A percentile compares a stretch with the other conserved stretches of the same genome.
Conservation (phyloP, 192 early-diverging fungal species). For the Umbelopsis vinacea region DNA sequence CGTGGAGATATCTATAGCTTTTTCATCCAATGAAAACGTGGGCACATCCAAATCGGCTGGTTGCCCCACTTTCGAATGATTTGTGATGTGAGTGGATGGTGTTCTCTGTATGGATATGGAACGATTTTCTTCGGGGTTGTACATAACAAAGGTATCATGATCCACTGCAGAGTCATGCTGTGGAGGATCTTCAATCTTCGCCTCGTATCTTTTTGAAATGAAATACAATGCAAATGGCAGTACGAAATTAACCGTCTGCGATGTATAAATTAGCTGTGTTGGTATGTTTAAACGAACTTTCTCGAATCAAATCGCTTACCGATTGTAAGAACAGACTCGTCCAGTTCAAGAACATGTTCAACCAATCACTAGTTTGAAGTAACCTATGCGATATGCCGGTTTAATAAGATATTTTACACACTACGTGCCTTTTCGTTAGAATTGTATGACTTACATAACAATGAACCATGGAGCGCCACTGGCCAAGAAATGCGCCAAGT, state of each 20-base stretch:
- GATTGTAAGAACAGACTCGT: conserved; percentile 67
- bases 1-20: not conserved
- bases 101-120: conserved; percentile 25
- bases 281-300: not conserved
- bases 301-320: conserved; percentile 12
- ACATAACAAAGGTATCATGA: conserved; percentile 31
- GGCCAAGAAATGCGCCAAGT: conserved; percentile 59
- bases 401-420: not conserved
- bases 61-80: conserved; percentile 28
- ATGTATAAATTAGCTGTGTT: not conserved
- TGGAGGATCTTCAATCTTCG: conserved; percentile 31
- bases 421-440: no score
- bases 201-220: conserved; percentile 47
- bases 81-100: conserved; percentile 9
- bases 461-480: conserved; percentile 65
- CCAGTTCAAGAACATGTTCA: conserved; percentile 64
- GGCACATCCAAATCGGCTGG: conserved; percentile 25
- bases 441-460: conserved; percentile 43
- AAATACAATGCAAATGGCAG: conserved; percentile 71
- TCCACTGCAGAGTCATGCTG: conserved; percentile 3
- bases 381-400: conserved; percentile 28
- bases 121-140: conserved; percentile 29
- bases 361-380: conserved; percentile 65
- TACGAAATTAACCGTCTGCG: conserved; percentile 63
- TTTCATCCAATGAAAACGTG: not conserved